Conservation (phyloP, 768 basidiomycete species). For the Termitomyces sp. region DNA sequence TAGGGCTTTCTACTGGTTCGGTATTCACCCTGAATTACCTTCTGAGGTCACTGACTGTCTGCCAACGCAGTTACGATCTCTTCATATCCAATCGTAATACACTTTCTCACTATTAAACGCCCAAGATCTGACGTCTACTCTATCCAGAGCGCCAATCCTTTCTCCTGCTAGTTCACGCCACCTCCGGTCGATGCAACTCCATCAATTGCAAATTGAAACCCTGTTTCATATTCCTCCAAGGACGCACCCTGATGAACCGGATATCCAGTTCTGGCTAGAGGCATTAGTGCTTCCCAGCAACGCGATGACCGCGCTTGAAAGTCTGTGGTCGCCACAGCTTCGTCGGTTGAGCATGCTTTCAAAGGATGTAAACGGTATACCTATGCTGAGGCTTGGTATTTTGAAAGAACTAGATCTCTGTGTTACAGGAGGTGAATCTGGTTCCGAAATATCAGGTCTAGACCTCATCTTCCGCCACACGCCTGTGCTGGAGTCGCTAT, state of each 20-base stretch:
- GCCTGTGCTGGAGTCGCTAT: conserved; percentile 30
- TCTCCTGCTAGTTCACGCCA: neutral
- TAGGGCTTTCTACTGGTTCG: conserved; percentile 35
- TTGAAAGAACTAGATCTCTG: conserved; percentile 32
- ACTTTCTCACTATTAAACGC: neutral
- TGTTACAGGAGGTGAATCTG: conserved; percentile 21
- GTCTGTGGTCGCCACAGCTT: conserved; percentile 1
- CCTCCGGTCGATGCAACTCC: conserved; percentile 5
- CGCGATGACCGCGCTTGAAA: neutral
- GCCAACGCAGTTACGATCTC: conserved; percentile 22
- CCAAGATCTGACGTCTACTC: neutral
- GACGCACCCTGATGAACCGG: conserved; percentile 4
- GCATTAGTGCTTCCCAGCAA: neutral
- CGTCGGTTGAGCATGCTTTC: conserved; percentile 4
- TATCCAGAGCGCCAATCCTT: neutral
- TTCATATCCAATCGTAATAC: conserved; percentile 29
- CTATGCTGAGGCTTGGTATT: conserved; percentile 27
- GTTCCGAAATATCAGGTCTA: conserved; percentile 24
- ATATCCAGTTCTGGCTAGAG: conserved; percentile 7
- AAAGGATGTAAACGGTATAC: conserved; percentile 17
- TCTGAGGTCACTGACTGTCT: conserved; percentile 25
- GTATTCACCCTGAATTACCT: conserved; percentile 25
- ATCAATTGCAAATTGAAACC: conserved; percentile 9
- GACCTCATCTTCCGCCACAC: conserved; percentile 34
- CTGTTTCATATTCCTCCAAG: conserved; percentile 3